Percentiles rank a stretch among this genome's conserved stretches.
Conservation (phyloP, 2,329 filamentous ascomycete species). For the Fusarium sp. region DNA sequence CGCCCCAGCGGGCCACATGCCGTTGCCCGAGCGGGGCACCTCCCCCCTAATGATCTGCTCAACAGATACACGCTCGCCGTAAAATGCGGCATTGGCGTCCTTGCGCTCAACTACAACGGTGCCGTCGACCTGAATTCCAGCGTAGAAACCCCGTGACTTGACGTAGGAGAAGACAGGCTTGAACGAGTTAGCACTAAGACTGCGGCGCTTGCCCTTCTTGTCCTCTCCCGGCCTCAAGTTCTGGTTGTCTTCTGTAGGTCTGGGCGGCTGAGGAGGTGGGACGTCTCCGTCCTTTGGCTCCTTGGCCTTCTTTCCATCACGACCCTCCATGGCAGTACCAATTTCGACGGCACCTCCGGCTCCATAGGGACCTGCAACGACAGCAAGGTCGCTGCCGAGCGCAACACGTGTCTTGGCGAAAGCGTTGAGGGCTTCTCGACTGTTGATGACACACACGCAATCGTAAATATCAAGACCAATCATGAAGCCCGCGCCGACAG, state of each 20-base stretch:
- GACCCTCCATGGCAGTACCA: conserved; percentile 41
- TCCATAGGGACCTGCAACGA: conserved; percentile 74
- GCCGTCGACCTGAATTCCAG: conserved; percentile 85
- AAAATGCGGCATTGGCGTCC: conserved; percentile 90
- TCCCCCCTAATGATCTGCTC: conserved; percentile 59
- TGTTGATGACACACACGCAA: conserved; percentile 88
- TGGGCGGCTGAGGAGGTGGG: conserved; percentile 14
- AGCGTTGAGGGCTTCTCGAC: conserved; percentile 74
- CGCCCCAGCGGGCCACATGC: conserved; percentile 49
- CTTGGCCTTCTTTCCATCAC: conserved; percentile 48
- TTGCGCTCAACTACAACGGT: conserved; percentile 85
- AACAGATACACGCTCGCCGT: conserved; percentile 66
- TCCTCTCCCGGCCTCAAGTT: conserved; percentile 43
- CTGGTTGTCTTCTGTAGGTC: conserved; percentile 26
- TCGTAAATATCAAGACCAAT: conserved; percentile 89
- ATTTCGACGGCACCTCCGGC: conserved; percentile 78
- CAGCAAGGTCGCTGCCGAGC: conserved; percentile 80
- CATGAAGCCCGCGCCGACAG: conserved; percentile 80
- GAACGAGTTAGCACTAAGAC: conserved; percentile 43
- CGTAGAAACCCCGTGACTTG: conserved; percentile 89
- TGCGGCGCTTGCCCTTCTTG: conserved; percentile 45
- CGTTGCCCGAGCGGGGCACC: conserved; percentile 40
- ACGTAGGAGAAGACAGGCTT: conserved; percentile 72
- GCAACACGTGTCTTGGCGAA: conserved; percentile 81
- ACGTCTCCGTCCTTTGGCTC: conserved; percentile 52